Evolutionary conservation across 768 basidiomycete genomes (phyloP), one percentile per base, ranked within the genome.

Genomic region (Lactarius psammicola): DNA sequence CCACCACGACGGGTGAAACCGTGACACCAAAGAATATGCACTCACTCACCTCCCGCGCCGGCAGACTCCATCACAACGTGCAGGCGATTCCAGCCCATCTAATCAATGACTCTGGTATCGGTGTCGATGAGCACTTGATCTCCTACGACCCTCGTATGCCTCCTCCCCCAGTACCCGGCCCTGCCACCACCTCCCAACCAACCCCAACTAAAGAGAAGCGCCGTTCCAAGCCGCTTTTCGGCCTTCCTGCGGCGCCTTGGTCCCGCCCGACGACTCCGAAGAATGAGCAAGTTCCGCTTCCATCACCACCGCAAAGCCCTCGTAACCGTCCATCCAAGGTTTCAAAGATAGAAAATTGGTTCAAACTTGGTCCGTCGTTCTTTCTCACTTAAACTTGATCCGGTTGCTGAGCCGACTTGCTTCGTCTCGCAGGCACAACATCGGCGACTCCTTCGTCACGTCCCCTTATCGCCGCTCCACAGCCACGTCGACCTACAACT

Each of bases 1-100:
- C 87, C 0, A 84, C 84, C 20, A 81, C 84, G 1, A 87, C 87
- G 2, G 83, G 84, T 70, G 80, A 82, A 23, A 88, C 87, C 5
- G 78, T 85, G 62, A 84, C 82, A 7, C 85, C 86, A 10, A 60
- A 30, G 51, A 69, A 59, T 26, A 26, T 40, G 60, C 68, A 62
- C 56, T 59, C 68, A 2, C 71, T 67, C n/a, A 46, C 66, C 10
- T 53, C 54, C 33, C 69, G 69, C 31, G 51, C 64, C n/a, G 17
- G 42, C 33, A 59, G 61, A 53, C 59, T 42, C 23, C 62, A 56
- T 28, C 66, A 34, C 57, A 49, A 36, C 51, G 34, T 56, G 10
- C 60, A 55, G 53, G 40, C 66, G 60, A 51, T 57, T 34, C n/a
- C n/a, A n/a, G n/a, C n/a, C n/a, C n/a, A n/a, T n/a, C 49, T 31